These are phyloP conservation scores for Gossypium ekmanianum DNA, from an alignment of 345 rosid genomes.

Conservation along the genomic window DNA sequence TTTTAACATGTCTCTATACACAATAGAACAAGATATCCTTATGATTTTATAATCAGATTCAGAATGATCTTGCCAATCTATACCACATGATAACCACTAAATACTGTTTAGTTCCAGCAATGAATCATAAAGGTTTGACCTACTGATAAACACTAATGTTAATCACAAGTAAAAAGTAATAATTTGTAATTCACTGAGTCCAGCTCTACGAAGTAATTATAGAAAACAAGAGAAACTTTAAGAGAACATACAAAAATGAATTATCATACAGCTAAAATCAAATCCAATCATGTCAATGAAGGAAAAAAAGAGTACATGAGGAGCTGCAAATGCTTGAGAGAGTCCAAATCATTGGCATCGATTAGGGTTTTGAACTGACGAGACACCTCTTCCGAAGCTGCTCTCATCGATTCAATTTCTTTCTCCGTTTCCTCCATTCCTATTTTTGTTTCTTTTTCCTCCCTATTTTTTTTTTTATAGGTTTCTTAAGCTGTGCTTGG, in stretches of 20 bases:
- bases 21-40: neutral
- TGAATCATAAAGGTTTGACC: neutral
- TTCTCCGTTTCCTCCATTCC: conserved; percentile 25
- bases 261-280: neutral
- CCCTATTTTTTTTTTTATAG: neutral
- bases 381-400: conserved; percentile 62
- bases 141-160: neutral
- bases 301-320: conserved; percentile 49
- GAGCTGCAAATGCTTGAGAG: conserved; percentile 69
- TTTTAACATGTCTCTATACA: neutral
- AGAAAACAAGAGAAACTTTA: neutral
- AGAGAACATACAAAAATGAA: neutral
- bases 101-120: neutral
- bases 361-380: conserved; percentile 76
- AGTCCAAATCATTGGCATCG: conserved; percentile 44
- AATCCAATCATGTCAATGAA: neutral
- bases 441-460: neutral
- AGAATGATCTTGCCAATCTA: neutral
- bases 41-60: neutral
- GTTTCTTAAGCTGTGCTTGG: neutral
- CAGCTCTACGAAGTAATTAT: neutral
- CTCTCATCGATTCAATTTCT: conserved; percentile 38
- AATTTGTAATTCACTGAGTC: neutral
- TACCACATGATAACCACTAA: neutral
- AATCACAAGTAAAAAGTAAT: too few species aligned